Conservation (phyloP, 768 basidiomycete genomes). For the Chalciporus piperatus region DNA sequence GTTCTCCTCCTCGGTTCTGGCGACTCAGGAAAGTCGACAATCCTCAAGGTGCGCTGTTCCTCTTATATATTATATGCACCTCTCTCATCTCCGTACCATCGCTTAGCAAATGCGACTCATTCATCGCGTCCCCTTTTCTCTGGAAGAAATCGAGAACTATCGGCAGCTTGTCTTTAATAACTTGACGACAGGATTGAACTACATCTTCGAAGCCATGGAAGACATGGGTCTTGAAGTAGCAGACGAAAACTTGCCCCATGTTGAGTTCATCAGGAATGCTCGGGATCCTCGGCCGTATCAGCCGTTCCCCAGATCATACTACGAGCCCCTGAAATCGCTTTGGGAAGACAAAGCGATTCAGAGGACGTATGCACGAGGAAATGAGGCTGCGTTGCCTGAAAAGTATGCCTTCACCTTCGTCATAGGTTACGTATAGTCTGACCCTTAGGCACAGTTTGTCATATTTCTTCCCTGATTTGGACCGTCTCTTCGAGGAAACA, state of each 20-base stretch:
- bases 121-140: conserved; percentile 79
- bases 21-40: conserved; percentile 90
- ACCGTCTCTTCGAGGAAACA: conserved; percentile 70
- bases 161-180: conserved; percentile 94
- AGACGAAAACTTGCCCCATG: conserved; percentile 53
- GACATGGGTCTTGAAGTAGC: conserved; percentile 79
- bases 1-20: conserved; percentile 90
- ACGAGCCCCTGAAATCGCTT: conserved; percentile 62
- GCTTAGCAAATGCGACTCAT: conserved; percentile 94
- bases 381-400: conserved; percentile 90
- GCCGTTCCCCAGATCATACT: conserved; percentile 68
- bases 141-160: conserved; percentile 82
- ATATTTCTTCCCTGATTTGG: conserved; percentile 79
- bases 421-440: neutral
- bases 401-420: conserved; percentile 51
- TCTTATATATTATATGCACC: neutral
- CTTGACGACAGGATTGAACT: conserved; percentile 79
- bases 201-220: conserved; percentile 84
- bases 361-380: conserved; percentile 74
- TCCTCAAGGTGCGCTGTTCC: conserved; percentile 67
- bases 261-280: conserved; percentile 65
- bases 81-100: neutral
- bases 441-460: conserved; percentile 42
- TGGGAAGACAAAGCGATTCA: conserved; percentile 80
- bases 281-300: conserved; percentile 77